Conservation (phyloP, 345 rosid genomes). For the Citrus unshiu region DNA sequence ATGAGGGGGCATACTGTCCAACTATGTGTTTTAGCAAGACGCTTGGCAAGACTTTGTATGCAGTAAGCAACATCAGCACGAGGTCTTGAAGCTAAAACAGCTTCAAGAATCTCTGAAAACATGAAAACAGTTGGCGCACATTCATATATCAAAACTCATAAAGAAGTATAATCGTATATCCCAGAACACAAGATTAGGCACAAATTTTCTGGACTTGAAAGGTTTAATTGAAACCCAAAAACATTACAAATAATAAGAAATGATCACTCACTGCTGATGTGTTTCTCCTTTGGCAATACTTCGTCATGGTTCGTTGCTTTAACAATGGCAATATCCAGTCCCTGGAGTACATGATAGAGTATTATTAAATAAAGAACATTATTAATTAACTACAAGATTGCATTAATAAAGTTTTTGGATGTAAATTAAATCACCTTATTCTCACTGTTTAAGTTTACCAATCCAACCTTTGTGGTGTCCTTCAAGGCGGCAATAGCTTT, state of each 20-base stretch:
- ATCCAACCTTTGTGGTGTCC: constrained; percentile 38
- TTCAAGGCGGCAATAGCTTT: constrained; percentile 38
- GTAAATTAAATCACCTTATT: constrained; percentile 22
- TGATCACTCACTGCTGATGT: constrained; percentile 31
- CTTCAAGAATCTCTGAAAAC: constrained; percentile 28
- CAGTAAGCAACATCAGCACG: constrained; percentile 27
- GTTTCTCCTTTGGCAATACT: constrained; percentile 33
- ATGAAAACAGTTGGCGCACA: neutral
- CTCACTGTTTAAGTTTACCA: constrained; percentile 32
- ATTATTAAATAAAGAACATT: no score
- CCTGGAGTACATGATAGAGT: no score
- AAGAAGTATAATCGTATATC: no score
- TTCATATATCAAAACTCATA: neutral
- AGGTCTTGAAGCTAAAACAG: constrained; percentile 26
- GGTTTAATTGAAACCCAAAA: no score
- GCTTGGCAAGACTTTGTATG: constrained; percentile 29
- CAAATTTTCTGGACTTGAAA: no score
- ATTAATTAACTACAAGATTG: no score
- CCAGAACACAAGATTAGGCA: no score
- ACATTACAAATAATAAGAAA: neutral
- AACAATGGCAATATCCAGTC: constrained; percentile 37
- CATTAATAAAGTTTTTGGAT: neutral
- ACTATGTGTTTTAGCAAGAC: constrained; percentile 35
- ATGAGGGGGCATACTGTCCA: constrained; percentile 33
- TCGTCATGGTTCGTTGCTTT: constrained; percentile 42